Evolutionary conservation across 768 basidiomycete genomes (phyloP).

Genomic region (Suillus americanus): DNA sequence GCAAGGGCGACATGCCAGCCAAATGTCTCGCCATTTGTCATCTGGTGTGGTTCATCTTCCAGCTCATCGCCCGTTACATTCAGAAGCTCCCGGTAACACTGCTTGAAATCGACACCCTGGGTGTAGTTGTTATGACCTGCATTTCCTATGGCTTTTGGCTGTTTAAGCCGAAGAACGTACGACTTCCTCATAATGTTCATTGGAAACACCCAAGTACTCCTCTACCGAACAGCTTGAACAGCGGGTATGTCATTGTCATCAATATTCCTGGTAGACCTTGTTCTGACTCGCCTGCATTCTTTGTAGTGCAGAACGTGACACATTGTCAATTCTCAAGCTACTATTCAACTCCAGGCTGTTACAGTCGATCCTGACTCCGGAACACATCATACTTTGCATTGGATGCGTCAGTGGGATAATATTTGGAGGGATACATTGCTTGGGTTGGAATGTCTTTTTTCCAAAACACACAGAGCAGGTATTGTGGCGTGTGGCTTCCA

Average conservation of each 20-base stretch:
- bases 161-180: background rate
- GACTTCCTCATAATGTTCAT: background rate
- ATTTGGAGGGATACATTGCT: background rate
- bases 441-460: background rate
- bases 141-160: background rate
- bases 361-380: accelerated
- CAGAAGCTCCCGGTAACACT: background rate
- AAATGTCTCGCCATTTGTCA: background rate
- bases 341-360: no score
- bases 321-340: no score
- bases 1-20: background rate
- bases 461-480: background rate
- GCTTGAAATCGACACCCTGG: background rate
- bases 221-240: no score
- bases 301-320: no score
- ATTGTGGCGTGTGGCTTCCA: background rate
- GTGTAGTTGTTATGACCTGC: background rate
- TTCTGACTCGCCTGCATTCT: background rate
- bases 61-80: background rate
- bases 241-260: background rate
- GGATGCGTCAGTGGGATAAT: background rate
- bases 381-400: accelerated
- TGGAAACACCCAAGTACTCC: background rate
- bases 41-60: background rate
- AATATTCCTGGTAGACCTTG: background rate